Evolutionary conservation across 257 asterid species (phyloP).

Genomic region (Sherardia arvensis): DNA sequence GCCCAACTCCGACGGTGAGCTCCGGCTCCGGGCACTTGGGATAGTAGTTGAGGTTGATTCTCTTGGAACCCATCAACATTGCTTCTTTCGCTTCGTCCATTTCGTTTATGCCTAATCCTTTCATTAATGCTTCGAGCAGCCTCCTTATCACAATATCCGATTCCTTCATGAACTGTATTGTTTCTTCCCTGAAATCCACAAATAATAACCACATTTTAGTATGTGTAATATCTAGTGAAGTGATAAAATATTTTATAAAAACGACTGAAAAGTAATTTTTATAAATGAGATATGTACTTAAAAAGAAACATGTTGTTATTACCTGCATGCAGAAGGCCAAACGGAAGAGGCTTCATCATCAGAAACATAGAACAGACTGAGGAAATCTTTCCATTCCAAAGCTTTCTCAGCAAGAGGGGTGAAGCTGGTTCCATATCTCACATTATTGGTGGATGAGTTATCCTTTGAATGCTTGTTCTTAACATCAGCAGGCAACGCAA

Average conservation of each 20-base stretch:
- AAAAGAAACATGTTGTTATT: background rate
- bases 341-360: conserved; percentile 19
- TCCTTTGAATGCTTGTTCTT: conserved; percentile 19
- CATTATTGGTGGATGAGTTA: conserved; percentile 13
- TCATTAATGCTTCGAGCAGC: conserved; percentile 17
- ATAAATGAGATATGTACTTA: too few relatives aligned
- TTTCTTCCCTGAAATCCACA: conserved; percentile 15
- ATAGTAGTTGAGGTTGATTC: conserved; percentile 24
- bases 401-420: conserved; percentile 26
- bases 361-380: conserved; percentile 22
- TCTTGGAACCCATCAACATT: conserved; percentile 21
- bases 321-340: conserved; percentile 26
- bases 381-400: conserved; percentile 33
- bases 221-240: too few relatives aligned
- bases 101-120: conserved; percentile 13
- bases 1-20: conserved; percentile 22
- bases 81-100: conserved; percentile 17
- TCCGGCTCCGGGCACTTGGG: conserved; percentile 30
- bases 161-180: conserved; percentile 13
- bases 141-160: conserved; percentile 14
- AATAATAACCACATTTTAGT: too few relatives aligned
- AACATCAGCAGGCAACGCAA: conserved; percentile 16
- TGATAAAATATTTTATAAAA: too few relatives aligned
- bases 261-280: too few relatives aligned
- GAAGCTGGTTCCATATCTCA: conserved; percentile 25